Evolutionary conservation across 768 basidiomycete genomes (phyloP).

Genomic region (Calocera cornea): DNA sequence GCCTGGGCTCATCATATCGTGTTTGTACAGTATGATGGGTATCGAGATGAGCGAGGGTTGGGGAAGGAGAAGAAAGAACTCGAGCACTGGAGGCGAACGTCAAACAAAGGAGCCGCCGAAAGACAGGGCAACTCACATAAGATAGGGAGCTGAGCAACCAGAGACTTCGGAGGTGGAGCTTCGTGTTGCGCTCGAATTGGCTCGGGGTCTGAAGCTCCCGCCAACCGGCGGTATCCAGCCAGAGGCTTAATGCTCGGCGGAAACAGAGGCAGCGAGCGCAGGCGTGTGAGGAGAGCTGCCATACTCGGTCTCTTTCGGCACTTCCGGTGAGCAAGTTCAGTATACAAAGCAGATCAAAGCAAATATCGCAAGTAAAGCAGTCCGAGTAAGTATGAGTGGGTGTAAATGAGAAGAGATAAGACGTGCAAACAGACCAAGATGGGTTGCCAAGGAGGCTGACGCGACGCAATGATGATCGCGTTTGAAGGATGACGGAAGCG

Average conservation of each 20-base stretch:
- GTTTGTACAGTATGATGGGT: background rate
- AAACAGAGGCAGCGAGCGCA: background rate
- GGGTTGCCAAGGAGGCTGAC: background rate
- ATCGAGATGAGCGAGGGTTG: background rate
- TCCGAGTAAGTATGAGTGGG: background rate
- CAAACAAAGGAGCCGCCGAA: background rate
- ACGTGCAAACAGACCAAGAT: background rate
- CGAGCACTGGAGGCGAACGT: background rate
- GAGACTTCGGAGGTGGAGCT: background rate
- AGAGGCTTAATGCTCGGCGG: background rate
- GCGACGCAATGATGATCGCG: background rate
- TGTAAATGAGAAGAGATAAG: background rate
- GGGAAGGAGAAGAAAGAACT: background rate
- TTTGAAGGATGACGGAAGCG: background rate
- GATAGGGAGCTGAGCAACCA: background rate
- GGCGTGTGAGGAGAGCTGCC: background rate
- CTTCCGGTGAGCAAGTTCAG: background rate
- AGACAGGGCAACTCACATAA: background rate
- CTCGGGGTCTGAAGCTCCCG: background rate
- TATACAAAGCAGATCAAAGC: background rate
- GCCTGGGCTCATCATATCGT: background rate
- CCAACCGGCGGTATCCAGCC: background rate
- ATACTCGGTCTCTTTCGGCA: background rate
- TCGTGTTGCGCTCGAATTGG: background rate
- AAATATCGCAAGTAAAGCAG: background rate